Evolutionary conservation across 2,329 filamentous ascomycete species (phyloP).

Genomic region (Claviceps humidiphila): DNA sequence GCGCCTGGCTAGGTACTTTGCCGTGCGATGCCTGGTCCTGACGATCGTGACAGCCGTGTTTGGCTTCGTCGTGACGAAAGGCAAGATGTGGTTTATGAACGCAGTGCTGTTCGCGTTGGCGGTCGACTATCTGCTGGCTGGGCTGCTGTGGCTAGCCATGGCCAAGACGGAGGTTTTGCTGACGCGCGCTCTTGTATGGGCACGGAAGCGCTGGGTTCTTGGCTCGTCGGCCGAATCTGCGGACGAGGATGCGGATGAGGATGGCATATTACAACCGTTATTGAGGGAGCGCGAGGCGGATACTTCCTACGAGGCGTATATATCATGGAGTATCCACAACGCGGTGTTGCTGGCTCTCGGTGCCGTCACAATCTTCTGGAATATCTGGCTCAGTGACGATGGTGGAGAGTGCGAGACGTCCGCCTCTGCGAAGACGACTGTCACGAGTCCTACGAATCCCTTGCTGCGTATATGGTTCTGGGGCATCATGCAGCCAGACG

Average conservation of each 20-base stretch:
- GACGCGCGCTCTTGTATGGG: constrained; percentile 12
- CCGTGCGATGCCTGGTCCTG: constrained; percentile 22
- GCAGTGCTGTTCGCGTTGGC: constrained; percentile 30
- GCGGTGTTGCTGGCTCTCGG: constrained; percentile 19
- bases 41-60: constrained; percentile 19
- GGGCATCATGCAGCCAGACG: constrained; percentile 11
- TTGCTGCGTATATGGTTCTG: constrained; percentile 29
- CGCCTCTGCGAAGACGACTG: neutral
- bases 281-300: constrained; percentile 8
- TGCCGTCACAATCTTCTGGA: constrained; percentile 30
- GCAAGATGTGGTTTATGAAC: constrained; percentile 29
- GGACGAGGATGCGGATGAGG: neutral
- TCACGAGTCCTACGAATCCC: constrained; percentile 9
- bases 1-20: constrained; percentile 25
- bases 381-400: constrained; percentile 29
- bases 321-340: constrained; percentile 31
- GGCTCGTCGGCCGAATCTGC: constrained; percentile 7
- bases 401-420: constrained; percentile 22
- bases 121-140: constrained; percentile 30
- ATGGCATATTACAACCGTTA: constrained; percentile 20
- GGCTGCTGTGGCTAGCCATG: constrained; percentile 27
- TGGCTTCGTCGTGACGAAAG: constrained; percentile 19
- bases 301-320: neutral
- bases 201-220: constrained; percentile 4
- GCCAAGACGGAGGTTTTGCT: constrained; percentile 21